Percentiles rank a stretch among this genome's conserved stretches.
Evolutionary conservation across 129 eudicot species (phyloP).

Genomic region (Flaveria robusta): DNA sequence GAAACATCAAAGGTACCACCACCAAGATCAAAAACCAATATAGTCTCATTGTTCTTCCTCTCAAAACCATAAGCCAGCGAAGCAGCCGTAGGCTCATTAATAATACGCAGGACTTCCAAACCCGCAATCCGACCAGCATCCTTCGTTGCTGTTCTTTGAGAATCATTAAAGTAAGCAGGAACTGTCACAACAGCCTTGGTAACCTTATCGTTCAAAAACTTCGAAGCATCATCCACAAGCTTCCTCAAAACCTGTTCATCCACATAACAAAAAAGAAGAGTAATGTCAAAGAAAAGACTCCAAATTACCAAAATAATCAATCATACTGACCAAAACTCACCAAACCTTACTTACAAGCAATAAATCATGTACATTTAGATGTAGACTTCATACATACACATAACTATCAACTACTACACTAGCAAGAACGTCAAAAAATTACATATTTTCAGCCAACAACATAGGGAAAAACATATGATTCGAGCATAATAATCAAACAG

Average conservation of each 20-base stretch:
- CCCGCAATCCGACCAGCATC: conserved; percentile 99
- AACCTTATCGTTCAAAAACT: conserved; percentile 82
- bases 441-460: too few species aligned
- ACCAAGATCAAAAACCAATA: conserved; percentile 91
- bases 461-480: too few species aligned
- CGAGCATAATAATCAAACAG: too few species aligned
- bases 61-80: conserved; percentile 95
- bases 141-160: conserved; percentile 96
- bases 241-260: conserved; percentile 74
- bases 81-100: conserved; percentile 97
- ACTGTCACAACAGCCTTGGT: conserved; percentile 94
- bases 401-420: too few species aligned
- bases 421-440: too few species aligned
- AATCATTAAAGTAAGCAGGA: conserved; percentile 95
- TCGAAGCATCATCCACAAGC: conserved; percentile 97
- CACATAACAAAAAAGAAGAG: not conserved
- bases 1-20: conserved; percentile 99
- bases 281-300: not conserved
- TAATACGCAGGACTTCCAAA: conserved; percentile 83
- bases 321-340: not conserved
- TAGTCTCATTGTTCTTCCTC: conserved; percentile 92
- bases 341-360: conserved; percentile 5
- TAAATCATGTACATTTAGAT: not conserved
- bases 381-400: too few species aligned
- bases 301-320: not conserved